phyloP scores from a whole-genome alignment of 202 grass and related monocot genomes.

The Elaeis oleifera region DNA sequence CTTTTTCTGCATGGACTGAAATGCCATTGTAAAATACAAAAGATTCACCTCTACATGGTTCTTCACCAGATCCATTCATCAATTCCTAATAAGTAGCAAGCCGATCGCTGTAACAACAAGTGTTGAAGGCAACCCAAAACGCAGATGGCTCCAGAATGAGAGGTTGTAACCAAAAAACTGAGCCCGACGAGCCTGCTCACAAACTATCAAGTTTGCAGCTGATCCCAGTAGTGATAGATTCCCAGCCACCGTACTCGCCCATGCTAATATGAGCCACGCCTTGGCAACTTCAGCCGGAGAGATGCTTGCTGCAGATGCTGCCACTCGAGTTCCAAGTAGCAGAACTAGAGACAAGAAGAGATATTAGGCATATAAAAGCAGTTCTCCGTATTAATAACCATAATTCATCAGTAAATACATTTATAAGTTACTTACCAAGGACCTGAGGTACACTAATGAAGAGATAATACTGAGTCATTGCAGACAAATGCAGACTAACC shows the following conservation, averaged over 20 bases:
- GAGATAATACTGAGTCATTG: too few relatives aligned
- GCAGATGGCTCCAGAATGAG: conserved; percentile 70
- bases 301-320: conserved; percentile 63
- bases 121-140: conserved; percentile 67
- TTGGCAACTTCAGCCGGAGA: conserved; percentile 37
- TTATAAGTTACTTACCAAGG: too few relatives aligned
- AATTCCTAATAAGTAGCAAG: conserved; percentile 55
- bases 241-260: conserved; percentile 91
- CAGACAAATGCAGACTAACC: too few relatives aligned
- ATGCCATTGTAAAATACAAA: too few relatives aligned
- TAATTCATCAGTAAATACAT: too few relatives aligned
- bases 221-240: conserved; percentile 88
- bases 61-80: conserved; percentile 1
- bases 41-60: too few relatives aligned
- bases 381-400: too few relatives aligned
- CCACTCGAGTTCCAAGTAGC: conserved; percentile 60
- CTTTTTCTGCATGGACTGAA: too few relatives aligned
- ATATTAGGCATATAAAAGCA: too few relatives aligned
- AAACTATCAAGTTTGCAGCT: conserved; percentile 85
- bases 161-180: conserved; percentile 65
- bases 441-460: too few relatives aligned
- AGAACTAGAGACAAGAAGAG: conserved; percentile 37
- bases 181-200: conserved; percentile 71
- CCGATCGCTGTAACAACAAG: conserved; percentile 59
- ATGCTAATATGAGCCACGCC: conserved; percentile 87